Base-by-base conservation (phyloP, 345 rosid genomes). In the Orychophragmus violaceus region DNA sequence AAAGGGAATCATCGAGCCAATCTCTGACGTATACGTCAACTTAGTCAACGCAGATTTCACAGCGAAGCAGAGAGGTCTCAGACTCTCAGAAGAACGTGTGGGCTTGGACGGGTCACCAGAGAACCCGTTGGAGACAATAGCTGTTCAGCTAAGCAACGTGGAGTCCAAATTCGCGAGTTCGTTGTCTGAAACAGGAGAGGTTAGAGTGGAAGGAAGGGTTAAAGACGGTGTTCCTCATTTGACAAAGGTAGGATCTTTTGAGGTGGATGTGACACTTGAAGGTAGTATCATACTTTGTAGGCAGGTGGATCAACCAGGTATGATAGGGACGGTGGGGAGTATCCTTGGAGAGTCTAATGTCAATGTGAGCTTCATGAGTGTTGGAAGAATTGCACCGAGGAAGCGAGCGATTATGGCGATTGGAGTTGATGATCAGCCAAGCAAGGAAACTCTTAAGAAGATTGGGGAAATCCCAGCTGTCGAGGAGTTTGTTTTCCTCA, bases 381-480 rank as follows among this genome's bases (percentile, higher is more conserved):
- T 87, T 45, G 97, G 95, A 10, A 84, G 97, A 83, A 79, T 87
- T 12, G 95, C 97, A 57, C 97, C 97, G 0, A 64, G 95, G 68
- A 90, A 86, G 82, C 92, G 87, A 42, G 97, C 97, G 0, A 85
- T 90, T 28, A 90, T 87, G 95, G 97, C 95, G 2, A 90, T 90
- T n/a, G 97, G 97, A 36, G 90, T 90, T 1, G 97, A 87, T 39
- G 97, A 90, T 2, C 84, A 77, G 44, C 97, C 92, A 29, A 80
- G 80, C 61, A 79, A 79, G 30, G 83, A 84, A 36, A 62, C 79
- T 24, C 65, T 90, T 33, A 83, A 83, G 81, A 90, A 62, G 85
- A 90, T 90, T 8, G 97, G 95, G 0, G 88, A 84, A 9, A 72
- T 87, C 7, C 82, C 90, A 3, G 88, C 95, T 2, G 39, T 87